phyloP scores from a whole-genome alignment of 108 stramenopile genomes.

The Nitzschia palea region DNA sequence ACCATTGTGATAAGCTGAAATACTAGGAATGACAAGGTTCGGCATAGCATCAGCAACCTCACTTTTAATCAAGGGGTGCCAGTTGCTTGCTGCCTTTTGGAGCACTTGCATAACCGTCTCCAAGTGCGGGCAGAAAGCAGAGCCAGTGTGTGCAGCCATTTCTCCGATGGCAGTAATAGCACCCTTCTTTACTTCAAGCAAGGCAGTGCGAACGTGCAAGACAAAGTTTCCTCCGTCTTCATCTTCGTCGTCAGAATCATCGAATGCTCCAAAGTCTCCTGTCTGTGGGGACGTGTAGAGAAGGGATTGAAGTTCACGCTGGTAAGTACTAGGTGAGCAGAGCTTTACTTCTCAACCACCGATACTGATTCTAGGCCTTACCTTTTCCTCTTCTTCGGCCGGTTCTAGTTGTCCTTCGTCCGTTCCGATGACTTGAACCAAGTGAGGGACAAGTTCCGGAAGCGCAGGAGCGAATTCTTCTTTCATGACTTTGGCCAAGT shows the following conservation, averaged over 20 bases:
- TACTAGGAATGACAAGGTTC: constrained; percentile 67
- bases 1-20: constrained; percentile 75
- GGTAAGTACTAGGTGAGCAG: constrained; percentile 26
- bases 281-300: constrained; percentile 42
- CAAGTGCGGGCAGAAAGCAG: constrained; percentile 83
- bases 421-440: constrained; percentile 77
- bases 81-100: constrained; percentile 77
- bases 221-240: constrained; percentile 77
- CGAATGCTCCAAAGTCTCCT: constrained; percentile 70
- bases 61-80: constrained; percentile 90
- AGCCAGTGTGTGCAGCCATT: constrained; percentile 91
- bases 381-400: constrained; percentile 62
- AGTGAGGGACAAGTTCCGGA: constrained; percentile 89
- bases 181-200: constrained; percentile 95
- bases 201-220: constrained; percentile 89
- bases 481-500: constrained; percentile 95
- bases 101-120: constrained; percentile 78
- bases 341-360: neutral
- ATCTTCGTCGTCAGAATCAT: constrained; percentile 91
- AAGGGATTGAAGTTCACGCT: constrained; percentile 57
- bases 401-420: constrained; percentile 83
- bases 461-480: constrained; percentile 92
- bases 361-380: no score
- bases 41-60: constrained; percentile 84
- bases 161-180: constrained; percentile 96